Evolutionary conservation across 2,329 filamentous ascomycete species (phyloP), one percentile per base, ranked within the genome.

Genomic region (Alternaria sp.): DNA sequence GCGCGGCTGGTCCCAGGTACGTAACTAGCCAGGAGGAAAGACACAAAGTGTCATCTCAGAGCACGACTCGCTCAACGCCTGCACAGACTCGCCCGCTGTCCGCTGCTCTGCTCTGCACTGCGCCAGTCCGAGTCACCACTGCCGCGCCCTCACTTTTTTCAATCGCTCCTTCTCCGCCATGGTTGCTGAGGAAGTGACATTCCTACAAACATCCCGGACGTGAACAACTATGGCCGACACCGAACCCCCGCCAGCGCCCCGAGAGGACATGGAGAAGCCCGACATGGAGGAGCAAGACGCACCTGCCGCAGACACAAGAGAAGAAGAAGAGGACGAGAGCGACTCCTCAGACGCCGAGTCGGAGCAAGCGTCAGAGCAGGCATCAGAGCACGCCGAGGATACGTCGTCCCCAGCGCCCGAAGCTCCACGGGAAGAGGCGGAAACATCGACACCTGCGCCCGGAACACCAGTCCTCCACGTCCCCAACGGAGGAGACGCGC

Each of bases 161-260:
- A 49, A 59, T 61, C 61, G 58, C 65, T 63, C 36, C 58, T 64
- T 59, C 36, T 40, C 62, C 71, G 73, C 68, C 66, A 77, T 77
- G 74, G 62, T 69, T 59, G 67, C 65, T 67, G 59, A 59, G 56
- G 52, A 43, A 65, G 50, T 61, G 65, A 67, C 70, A 70, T 61
- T 68, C 66, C 58, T 62, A 54, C 62, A 40, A 58, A 30, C 32
- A 59, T 53, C 50, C 67, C 63, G 65, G 46, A 56, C 61, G 63
- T 65, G 58, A 63, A 62, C 59, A 65, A 73, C 71, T 65, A 80
- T 80, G 78, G 76, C 78, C 73, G 76, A 77, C 73, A 66, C 68
- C 67, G 70, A 71, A 23, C 30, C 66, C 40, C 62, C 67, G 46
- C 70, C 69, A 51, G 61, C 55, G 36, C 43, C 60, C 45, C 46